Base-by-base conservation (phyloP, 768 basidiomycete genomes). In the Pleurotus sapidus region DNA sequence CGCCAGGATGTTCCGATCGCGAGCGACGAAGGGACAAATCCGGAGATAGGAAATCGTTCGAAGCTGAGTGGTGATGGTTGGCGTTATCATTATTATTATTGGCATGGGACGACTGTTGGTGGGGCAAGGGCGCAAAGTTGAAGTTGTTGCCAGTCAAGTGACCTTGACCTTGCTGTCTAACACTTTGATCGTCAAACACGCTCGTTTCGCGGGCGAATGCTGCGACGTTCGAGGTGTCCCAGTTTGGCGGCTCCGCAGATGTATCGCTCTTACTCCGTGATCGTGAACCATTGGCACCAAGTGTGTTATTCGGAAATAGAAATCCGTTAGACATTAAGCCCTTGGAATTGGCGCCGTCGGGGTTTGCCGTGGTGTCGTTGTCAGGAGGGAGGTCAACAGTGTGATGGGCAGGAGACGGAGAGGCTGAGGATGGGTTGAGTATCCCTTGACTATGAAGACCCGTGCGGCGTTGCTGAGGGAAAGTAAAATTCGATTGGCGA, bases 261-360 rank as follows among this genome's bases (percentile, higher is more conserved):
- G 83, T 79, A 46, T 88, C 87, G 1, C 84, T 84, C 63, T 86
- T 81, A 69, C 83, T 85, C 53, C 87, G 75, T 20, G 42, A 17
- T 30, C 61, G 39, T 14, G 23, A 20, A 14, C 18, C 38, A 14
- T 40, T 39, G 14, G n/a, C 23, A 73, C 70, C 37, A 84, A 69
- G n/a, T 62, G 66, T 55, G 20, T 39, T 39, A 54, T 20, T 20
- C 6, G 51, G 51, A 42, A 54, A 54, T 20, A 54, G 15, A n/a
- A 54, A 54, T n/a, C 51, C 51, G 20, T 54, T 42, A 12, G 51
- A 40, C 18, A 54, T n/a, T 15, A 39, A 23, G 8, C 39, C 51
- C 39, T 54, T 54, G 20, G 70, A 68, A 15, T 71, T 67, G 63
- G 67, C 66, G 48, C 74, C 69, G 58, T 68, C 74, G 27, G 67